Percentiles rank a stretch among this genome's conserved stretches.
phyloP scores from a whole-genome alignment of 139 green algal species.

The Mesotaenium endlicherianum region DNA sequence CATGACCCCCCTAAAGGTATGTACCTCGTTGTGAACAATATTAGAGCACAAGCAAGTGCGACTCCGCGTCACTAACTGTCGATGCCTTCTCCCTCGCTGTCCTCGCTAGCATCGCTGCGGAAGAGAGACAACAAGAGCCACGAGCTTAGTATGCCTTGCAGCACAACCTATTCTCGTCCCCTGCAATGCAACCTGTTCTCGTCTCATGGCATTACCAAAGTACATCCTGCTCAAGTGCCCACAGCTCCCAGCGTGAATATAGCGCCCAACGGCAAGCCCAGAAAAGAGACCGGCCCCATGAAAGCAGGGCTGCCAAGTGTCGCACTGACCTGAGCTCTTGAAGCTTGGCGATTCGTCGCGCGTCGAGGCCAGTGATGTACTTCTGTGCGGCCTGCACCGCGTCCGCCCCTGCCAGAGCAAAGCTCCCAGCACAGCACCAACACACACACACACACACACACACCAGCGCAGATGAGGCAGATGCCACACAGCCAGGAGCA shows the following conservation, averaged over 20 bases:
- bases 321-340: slow-evolving; percentile 22
- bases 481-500: too few relatives aligned
- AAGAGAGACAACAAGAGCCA: neutral
- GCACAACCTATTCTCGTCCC: neutral
- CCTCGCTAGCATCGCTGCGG: slow-evolving; percentile 20
- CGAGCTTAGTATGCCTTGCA: neutral
- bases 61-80: too few relatives aligned
- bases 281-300: neutral
- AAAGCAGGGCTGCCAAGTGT: neutral
- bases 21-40: too few relatives aligned
- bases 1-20: too few relatives aligned
- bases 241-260: too few relatives aligned
- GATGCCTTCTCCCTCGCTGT: slow-evolving; percentile 25
- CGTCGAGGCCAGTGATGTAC: slow-evolving; percentile 44
- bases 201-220: neutral
- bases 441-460: too few relatives aligned
- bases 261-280: neutral
- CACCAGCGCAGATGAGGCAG: too few relatives aligned
- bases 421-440: too few relatives aligned
- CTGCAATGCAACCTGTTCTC: neutral
- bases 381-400: slow-evolving; percentile 48
- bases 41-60: too few relatives aligned
- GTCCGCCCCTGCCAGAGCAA: slow-evolving; percentile 25
- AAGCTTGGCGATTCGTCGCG: slow-evolving; percentile 37
- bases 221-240: too few relatives aligned